phyloP scores from a whole-genome alignment of 169 alveolate species.

The Plasmodium cynomolgi region DNA sequence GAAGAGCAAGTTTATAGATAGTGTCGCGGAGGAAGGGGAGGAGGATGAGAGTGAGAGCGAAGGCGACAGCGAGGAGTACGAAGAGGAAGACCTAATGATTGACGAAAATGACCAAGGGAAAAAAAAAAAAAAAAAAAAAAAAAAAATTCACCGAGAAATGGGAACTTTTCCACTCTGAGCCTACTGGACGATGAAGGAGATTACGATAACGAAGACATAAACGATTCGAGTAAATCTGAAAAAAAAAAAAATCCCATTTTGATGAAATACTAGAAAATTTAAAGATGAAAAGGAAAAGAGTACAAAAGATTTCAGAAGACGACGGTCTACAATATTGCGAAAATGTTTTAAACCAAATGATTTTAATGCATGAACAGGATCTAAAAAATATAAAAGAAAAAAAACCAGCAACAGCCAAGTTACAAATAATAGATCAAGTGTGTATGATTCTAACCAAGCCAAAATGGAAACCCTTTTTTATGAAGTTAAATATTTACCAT shows the following conservation, averaged over 20 bases:
- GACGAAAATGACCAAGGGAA: neutral
- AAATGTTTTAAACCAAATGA: slow-evolving; percentile 76
- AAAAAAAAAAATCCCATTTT: slow-evolving; percentile 65
- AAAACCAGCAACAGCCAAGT: slow-evolving; percentile 87
- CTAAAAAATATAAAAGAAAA: slow-evolving; percentile 82
- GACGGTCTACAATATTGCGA: slow-evolving; percentile 71
- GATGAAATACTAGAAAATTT: slow-evolving; percentile 75
- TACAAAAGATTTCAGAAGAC: slow-evolving; percentile 64
- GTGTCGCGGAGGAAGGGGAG: slow-evolving; percentile 7
- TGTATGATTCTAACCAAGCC: slow-evolving; percentile 84
- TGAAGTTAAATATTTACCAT: slow-evolving; percentile 86
- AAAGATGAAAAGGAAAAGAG: slow-evolving; percentile 45
- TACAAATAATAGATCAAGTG: slow-evolving; percentile 84
- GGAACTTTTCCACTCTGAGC: neutral
- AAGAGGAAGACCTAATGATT: slow-evolving; percentile 6
- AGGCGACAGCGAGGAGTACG: slow-evolving; percentile 1
- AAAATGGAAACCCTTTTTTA: slow-evolving; percentile 86
- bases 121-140: slow-evolving; percentile 4
- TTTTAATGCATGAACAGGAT: slow-evolving; percentile 81
- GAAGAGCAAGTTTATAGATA: neutral
- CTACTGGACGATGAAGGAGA: slow-evolving; percentile 3
- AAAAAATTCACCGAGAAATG: neutral
- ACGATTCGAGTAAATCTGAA: slow-evolving; percentile 16
- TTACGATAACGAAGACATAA: neutral
- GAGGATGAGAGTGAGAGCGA: slow-evolving; percentile 1